These are phyloP conservation scores for Sonneratia caseolaris DNA, from an alignment of 345 rosid genomes.

Conservation along the genomic window DNA sequence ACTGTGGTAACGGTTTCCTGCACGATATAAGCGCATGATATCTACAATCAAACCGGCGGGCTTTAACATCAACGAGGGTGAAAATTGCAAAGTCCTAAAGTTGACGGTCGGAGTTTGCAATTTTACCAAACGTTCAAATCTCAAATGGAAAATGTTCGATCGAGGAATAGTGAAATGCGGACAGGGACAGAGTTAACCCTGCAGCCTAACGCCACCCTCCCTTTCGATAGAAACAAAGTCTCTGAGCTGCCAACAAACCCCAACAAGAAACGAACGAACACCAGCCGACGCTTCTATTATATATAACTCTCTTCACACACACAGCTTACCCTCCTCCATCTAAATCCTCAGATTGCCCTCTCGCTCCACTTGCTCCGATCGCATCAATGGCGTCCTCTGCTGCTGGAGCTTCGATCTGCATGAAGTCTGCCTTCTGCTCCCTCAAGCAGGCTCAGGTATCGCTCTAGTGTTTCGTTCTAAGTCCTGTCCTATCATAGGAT, in stretches of 20 bases:
- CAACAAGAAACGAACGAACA: slow-evolving; percentile 9
- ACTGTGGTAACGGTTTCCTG: too few relatives aligned
- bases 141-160: neutral
- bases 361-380: neutral
- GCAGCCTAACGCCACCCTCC: slow-evolving; percentile 3
- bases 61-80: neutral
- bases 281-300: neutral
- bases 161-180: neutral
- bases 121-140: neutral
- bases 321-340: neutral
- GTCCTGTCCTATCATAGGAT: neutral
- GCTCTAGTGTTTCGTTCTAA: neutral
- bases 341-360: neutral
- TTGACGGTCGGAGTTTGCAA: neutral
- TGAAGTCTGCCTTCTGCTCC: slow-evolving; percentile 10
- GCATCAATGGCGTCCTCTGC: slow-evolving; percentile 8
- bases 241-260: slow-evolving; percentile 3
- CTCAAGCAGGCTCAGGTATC: slow-evolving; percentile 11
- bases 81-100: neutral
- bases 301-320: neutral
- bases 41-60: too few relatives aligned
- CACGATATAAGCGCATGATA: too few relatives aligned
- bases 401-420: slow-evolving; percentile 11
- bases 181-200: neutral
- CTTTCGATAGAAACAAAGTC: slow-evolving; percentile 11